These are phyloP conservation scores for Elymus sibiricus DNA, from an alignment of 176 grass and related monocot species.

Conservation along the genomic window DNA sequence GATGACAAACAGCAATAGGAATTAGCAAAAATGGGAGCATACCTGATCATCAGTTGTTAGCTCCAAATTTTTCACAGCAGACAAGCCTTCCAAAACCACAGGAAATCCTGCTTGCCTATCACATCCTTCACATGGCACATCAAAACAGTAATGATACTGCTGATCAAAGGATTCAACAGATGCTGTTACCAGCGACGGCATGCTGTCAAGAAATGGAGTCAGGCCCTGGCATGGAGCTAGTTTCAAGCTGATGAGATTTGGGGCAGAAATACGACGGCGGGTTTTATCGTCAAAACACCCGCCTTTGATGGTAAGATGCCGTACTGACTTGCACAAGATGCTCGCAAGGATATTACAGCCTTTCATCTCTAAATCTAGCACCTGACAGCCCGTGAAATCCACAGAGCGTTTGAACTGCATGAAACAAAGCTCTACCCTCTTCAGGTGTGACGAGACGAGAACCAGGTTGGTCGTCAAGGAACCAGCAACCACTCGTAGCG, in stretches of 20 bases:
- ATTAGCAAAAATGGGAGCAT: not conserved
- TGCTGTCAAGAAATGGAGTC: not conserved
- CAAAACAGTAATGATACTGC: not conserved
- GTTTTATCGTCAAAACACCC: not conserved
- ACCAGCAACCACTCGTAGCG: not conserved
- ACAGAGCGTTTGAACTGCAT: not conserved
- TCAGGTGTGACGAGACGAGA: not conserved
- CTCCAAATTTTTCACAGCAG: not conserved
- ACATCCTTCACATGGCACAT: not conserved
- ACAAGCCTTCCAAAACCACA: not conserved
- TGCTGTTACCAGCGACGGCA: not conserved
- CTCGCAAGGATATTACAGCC: not conserved
- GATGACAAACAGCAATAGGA: not conserved
- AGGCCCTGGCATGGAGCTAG: not conserved
- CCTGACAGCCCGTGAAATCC: not conserved
- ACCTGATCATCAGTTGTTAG: not conserved
- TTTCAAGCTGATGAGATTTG: not conserved
- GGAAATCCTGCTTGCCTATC: not conserved
- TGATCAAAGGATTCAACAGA: not conserved
- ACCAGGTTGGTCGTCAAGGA: not conserved
- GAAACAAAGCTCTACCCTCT: not conserved
- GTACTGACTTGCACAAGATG: not conserved
- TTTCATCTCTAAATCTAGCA: not conserved
- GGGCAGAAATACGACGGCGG: not conserved
- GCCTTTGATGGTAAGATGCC: not conserved